A percentile compares a stretch with the other conserved stretches of the same genome.
These are phyloP conservation scores for Exophiala dermatitidis DNA, from an alignment of 2,329 filamentous ascomycete species.

Conservation along the genomic window DNA sequence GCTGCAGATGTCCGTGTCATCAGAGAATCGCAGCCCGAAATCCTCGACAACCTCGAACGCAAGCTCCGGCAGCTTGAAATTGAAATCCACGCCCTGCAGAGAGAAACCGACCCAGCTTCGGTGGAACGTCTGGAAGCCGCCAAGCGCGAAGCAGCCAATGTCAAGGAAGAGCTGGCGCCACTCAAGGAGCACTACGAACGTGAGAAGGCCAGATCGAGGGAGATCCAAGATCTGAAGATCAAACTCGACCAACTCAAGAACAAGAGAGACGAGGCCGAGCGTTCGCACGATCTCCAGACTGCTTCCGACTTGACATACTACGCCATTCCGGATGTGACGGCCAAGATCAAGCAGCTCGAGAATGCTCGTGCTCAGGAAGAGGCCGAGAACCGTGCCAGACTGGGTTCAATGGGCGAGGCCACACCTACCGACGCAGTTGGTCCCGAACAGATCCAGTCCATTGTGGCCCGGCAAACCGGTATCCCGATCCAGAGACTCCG, in stretches of 20 bases:
- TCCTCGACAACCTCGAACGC: conserved; percentile 88
- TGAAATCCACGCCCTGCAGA: conserved; percentile 88
- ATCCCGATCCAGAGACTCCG: conserved; percentile 91
- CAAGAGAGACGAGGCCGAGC: conserved; percentile 88
- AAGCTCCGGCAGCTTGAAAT: conserved; percentile 87
- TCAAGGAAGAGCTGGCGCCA: conserved; percentile 85
- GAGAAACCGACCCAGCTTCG: conserved; percentile 91
- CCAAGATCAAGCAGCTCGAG: conserved; percentile 73
- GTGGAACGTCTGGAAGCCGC: conserved; percentile 74
- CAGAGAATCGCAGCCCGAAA: conserved; percentile 91
- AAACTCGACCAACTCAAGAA: conserved; percentile 88
- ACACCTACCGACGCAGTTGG: conserved; percentile 91
- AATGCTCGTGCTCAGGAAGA: conserved; percentile 72
- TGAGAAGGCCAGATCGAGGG: conserved; percentile 82
- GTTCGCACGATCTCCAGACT: conserved; percentile 72
- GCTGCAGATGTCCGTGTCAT: conserved; percentile 94
- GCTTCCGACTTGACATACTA: conserved; percentile 96
- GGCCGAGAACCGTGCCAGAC: conserved; percentile 50
- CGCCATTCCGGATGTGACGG: conserved; percentile 86
- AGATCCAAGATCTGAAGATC: conserved; percentile 88
- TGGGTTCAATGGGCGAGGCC: conserved; percentile 57
- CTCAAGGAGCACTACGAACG: conserved; percentile 92
- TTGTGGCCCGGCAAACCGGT: conserved; percentile 94
- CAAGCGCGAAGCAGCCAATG: conserved; percentile 84
- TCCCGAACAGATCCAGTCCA: conserved; percentile 97